Conservation (phyloP, 106 monocot species). For the Gastrodia elata region DNA sequence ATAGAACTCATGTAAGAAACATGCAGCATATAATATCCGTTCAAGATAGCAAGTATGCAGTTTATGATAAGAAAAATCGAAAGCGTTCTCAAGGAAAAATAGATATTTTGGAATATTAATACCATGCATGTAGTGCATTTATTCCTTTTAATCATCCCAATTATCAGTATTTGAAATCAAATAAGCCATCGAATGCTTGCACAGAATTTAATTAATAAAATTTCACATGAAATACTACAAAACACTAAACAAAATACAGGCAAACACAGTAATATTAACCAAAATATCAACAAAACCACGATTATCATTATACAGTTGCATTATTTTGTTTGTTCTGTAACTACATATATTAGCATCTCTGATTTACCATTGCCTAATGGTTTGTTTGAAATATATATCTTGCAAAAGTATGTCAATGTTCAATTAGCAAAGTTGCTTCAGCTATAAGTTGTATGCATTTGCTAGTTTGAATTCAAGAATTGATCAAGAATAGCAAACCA, state of each 20-base stretch:
- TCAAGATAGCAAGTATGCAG: not conserved
- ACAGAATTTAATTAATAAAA: not conserved
- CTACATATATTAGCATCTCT: not conserved
- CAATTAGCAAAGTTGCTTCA: not conserved
- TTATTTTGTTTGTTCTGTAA: not conserved
- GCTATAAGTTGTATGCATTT: too few relatives aligned
- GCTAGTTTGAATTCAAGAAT: too few relatives aligned
- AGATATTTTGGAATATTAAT: not conserved
- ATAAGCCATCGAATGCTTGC: not conserved
- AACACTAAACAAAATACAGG: not conserved
- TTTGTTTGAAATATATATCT: not conserved
- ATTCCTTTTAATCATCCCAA: not conserved
- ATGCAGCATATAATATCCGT: constrained; percentile 1
- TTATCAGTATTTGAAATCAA: not conserved
- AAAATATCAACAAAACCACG: not conserved
- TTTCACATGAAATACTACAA: not conserved
- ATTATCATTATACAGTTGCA: not conserved
- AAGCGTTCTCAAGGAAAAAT: not conserved
- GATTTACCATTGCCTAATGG: not conserved
- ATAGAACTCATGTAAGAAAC: not conserved
- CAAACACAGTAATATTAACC: not conserved
- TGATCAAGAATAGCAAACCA: too few relatives aligned
- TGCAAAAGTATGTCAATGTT: not conserved
- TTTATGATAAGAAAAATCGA: not conserved
- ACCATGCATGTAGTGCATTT: not conserved